Evolutionary conservation across 805 yeast genomes (phyloP).

Genomic region (Saccharomycopsis fermentans): DNA sequence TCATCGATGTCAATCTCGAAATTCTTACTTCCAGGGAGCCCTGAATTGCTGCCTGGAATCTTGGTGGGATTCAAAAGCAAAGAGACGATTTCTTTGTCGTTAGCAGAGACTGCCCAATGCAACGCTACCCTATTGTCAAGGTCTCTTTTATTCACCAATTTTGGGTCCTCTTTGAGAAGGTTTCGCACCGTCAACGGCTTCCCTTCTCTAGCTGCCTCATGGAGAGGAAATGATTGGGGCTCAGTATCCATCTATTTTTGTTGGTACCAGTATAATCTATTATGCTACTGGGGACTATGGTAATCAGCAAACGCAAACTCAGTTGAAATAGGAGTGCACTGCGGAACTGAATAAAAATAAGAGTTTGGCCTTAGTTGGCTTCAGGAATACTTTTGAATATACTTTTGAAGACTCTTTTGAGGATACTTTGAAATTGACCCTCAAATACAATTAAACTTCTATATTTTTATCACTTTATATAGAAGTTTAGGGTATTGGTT

Average conservation of each 20-base stretch:
- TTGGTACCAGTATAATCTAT: too few species aligned
- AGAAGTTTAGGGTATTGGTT: too few species aligned
- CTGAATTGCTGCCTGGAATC: constrained; percentile 17
- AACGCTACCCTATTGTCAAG: constrained; percentile 70
- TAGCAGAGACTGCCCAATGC: constrained; percentile 80
- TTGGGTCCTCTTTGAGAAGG: constrained; percentile 40
- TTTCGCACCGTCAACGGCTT: constrained; percentile 41
- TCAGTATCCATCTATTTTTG: neutral
- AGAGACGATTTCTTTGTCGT: constrained; percentile 41
- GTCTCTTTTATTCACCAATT: constrained; percentile 41
- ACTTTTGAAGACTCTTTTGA: too few species aligned
- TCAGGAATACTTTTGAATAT: too few species aligned
- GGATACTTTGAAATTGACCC: too few species aligned
- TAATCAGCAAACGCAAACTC: too few species aligned
- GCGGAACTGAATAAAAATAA: too few species aligned
- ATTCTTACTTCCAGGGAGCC: constrained; percentile 8
- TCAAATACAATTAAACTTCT: too few species aligned
- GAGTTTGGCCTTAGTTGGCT: too few species aligned
- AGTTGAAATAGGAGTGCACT: too few species aligned
- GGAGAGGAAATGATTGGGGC: constrained; percentile 26
- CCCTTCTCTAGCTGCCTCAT: constrained; percentile 59
- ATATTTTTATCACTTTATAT: too few species aligned
- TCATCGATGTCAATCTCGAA: constrained; percentile 55
- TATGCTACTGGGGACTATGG: too few species aligned
- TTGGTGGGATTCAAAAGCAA: constrained; percentile 31